These are phyloP conservation scores for Citrus australasica DNA, from an alignment of 345 rosid species.

Conservation along the genomic window DNA sequence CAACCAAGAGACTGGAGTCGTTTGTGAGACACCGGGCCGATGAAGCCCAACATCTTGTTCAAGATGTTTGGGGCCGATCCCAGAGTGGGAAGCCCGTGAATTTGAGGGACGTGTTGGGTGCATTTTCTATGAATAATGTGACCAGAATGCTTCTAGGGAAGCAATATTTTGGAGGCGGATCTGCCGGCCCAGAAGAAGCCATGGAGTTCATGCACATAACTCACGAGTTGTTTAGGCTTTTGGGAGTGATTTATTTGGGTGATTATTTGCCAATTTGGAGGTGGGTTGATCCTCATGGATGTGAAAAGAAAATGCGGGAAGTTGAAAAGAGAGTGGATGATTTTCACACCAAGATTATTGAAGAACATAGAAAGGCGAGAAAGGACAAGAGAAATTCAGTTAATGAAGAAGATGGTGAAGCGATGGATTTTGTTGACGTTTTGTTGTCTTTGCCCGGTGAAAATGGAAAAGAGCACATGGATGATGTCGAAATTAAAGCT, in stretches of 20 bases:
- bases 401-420: conserved; percentile 15
- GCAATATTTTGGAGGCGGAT: conserved; percentile 70
- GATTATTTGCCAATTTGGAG: conserved; percentile 93
- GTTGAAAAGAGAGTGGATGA: conserved; percentile 89
- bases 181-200: conserved; percentile 62
- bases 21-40: conserved; percentile 40
- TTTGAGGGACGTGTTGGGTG: conserved; percentile 74
- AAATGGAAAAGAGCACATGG: conserved; percentile 62
- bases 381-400: neutral
- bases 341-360: conserved; percentile 68
- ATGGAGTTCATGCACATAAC: conserved; percentile 85
- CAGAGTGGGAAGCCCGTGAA: conserved; percentile 40
- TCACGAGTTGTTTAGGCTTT: conserved; percentile 61
- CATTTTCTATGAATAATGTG: conserved; percentile 89
- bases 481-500: conserved; percentile 83
- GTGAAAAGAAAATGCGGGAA: conserved; percentile 78
- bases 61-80: conserved; percentile 33
- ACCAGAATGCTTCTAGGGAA: conserved; percentile 82
- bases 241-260: conserved; percentile 81
- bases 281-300: conserved; percentile 78
- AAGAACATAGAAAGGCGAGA: conserved; percentile 53
- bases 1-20: conserved; percentile 50
- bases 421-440: conserved; percentile 86
- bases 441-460: conserved; percentile 75
- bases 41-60: conserved; percentile 48